A percentile compares a stretch with the other conserved stretches of the same genome.
Conservation (phyloP, 2,329 filamentous ascomycete species). For the Pseudopyricularia javanii region DNA sequence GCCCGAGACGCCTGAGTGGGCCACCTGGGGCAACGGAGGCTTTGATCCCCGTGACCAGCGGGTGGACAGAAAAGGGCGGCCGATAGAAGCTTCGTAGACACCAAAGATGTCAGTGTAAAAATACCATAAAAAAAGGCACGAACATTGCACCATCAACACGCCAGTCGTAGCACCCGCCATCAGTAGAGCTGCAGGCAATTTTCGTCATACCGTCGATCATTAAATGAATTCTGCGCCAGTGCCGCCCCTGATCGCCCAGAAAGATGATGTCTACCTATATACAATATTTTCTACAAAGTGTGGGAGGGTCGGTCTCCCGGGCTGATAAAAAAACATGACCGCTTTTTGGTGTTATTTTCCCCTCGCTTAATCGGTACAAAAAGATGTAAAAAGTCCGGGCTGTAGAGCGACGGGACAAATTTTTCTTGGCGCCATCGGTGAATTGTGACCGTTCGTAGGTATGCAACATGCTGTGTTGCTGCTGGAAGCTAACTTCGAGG, state of each 20-base stretch:
- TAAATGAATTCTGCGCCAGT: not conserved
- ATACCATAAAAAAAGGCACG: not conserved
- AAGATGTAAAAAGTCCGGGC: not conserved
- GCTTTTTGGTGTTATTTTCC: not conserved
- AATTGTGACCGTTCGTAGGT: not conserved
- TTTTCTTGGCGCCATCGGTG: not conserved
- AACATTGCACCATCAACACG: not conserved
- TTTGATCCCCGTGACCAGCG: slow-evolving; percentile 85
- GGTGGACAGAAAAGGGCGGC: slow-evolving; percentile 75
- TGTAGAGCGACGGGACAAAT: not conserved
- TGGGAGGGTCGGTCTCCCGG: not conserved
- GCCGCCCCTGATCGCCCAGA: slow-evolving; percentile 1
- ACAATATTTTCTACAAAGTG: slow-evolving; percentile 3
- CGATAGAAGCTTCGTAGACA: slow-evolving; percentile 28
- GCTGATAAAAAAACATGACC: not conserved
- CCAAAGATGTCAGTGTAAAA: not conserved
- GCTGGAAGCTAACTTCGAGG: too few relatives aligned
- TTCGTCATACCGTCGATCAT: slow-evolving; percentile 4
- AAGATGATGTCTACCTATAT: slow-evolving; percentile 1
- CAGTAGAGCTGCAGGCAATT: not conserved
- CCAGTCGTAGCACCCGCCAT: not conserved
- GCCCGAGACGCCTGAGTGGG: slow-evolving; percentile 79
- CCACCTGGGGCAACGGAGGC: slow-evolving; percentile 84
- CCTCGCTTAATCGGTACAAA: slow-evolving; percentile 1
- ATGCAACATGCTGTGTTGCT: not conserved